Conservation (phyloP, 148 eudicot genomes). For the Camellia sinensis region DNA sequence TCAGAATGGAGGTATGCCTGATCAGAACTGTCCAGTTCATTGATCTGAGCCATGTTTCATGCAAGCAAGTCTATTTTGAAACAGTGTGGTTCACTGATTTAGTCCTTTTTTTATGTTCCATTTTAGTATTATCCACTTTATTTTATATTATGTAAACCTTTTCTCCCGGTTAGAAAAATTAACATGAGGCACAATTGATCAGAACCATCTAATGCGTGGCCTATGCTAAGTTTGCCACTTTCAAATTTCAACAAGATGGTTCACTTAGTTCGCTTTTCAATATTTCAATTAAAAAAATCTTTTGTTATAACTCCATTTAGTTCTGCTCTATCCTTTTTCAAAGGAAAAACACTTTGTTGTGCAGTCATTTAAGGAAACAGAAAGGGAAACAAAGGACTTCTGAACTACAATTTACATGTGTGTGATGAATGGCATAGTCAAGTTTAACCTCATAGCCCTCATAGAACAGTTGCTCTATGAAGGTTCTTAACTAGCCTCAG, state of each 20-base stretch:
- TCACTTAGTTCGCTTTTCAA: neutral
- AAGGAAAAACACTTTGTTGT: neutral
- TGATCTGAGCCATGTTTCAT: neutral
- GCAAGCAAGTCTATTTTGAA: neutral
- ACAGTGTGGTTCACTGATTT: neutral
- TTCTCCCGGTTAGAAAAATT: neutral
- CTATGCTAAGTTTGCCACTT: neutral
- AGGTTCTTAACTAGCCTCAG: neutral
- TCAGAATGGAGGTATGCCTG: conserved; percentile 4
- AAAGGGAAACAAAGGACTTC: neutral
- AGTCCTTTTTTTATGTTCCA: neutral
- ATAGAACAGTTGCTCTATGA: neutral
- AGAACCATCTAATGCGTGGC: neutral
- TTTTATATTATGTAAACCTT: neutral
- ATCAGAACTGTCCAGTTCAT: neutral
- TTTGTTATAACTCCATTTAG: neutral
- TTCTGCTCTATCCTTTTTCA: neutral
- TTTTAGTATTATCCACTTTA: neutral
- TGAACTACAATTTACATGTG: too few relatives aligned
- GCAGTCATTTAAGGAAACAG: neutral
- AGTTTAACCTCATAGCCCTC: neutral
- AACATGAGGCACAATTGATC: neutral
- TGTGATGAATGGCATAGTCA: neutral
- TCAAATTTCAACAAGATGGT: neutral
- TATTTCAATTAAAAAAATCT: too few relatives aligned